Conservation (phyloP, 1,139 yeast species). For the Kodamaea plutei region DNA sequence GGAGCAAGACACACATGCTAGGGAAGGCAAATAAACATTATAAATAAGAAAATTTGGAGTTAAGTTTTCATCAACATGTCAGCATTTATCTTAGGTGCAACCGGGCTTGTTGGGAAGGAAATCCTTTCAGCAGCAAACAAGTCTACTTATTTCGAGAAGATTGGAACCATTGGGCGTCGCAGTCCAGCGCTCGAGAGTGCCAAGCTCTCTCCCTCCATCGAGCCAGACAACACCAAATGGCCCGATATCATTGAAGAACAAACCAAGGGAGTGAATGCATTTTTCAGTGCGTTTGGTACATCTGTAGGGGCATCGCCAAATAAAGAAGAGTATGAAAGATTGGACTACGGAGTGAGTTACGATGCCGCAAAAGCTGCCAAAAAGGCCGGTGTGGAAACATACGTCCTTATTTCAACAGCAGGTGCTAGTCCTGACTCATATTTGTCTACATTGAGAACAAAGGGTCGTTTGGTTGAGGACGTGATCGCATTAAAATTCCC, state of each 20-base stretch:
- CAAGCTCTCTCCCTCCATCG: slow-evolving; percentile 30
- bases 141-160: slow-evolving; percentile 25
- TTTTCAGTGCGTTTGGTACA: slow-evolving; percentile 70
- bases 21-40: too few relatives aligned
- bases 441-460: slow-evolving; percentile 52
- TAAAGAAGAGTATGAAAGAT: slow-evolving; percentile 55
- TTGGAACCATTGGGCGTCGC: slow-evolving; percentile 47
- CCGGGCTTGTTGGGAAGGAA: slow-evolving; percentile 56
- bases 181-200: slow-evolving; percentile 16
- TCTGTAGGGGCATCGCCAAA: slow-evolving; percentile 68
- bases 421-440: slow-evolving; percentile 55
- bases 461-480: slow-evolving; percentile 64
- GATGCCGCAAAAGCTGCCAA: slow-evolving; percentile 68
- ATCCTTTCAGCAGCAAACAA: slow-evolving; percentile 37
- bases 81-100: slow-evolving; percentile 49
- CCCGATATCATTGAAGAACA: slow-evolving; percentile 19
- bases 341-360: slow-evolving; percentile 67
- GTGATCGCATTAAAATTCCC: slow-evolving; percentile 55
- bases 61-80: too few relatives aligned
- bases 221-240: slow-evolving; percentile 43
- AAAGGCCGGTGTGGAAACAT: slow-evolving; percentile 58
- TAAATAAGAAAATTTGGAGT: too few relatives aligned
- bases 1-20: too few relatives aligned
- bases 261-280: slow-evolving; percentile 21
- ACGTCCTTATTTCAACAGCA: slow-evolving; percentile 55